A percentile compares a stretch with the other conserved stretches of the same genome.
These are phyloP conservation scores for Aspergillus arachidicola DNA, from an alignment of 2,329 filamentous ascomycete genomes.

Conservation along the genomic window DNA sequence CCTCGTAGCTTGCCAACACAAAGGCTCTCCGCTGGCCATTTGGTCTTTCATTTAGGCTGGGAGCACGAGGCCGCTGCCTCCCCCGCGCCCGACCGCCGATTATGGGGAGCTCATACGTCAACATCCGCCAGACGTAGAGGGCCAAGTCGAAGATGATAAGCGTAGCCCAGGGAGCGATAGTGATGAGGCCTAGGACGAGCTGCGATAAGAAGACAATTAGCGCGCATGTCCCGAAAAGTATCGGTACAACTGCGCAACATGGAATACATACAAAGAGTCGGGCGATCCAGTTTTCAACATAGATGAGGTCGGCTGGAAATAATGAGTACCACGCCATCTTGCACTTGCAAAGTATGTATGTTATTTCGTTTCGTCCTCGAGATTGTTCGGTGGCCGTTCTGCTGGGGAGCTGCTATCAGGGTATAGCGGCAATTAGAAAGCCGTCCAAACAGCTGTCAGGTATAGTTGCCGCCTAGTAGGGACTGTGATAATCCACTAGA, in stretches of 20 bases:
- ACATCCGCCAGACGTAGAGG: conserved; percentile 62
- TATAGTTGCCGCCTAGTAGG: not conserved
- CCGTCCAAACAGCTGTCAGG: not conserved
- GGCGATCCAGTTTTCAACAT: conserved; percentile 64
- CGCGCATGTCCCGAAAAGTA: not conserved
- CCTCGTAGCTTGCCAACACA: conserved; percentile 29
- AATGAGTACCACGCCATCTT: conserved; percentile 68
- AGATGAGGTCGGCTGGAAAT: conserved; percentile 59
- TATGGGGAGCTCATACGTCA: conserved; percentile 61
- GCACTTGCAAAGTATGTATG: not conserved
- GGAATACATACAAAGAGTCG: conserved; percentile 60
- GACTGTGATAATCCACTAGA: not conserved
- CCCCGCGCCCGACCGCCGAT: conserved; percentile 64
- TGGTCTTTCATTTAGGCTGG: conserved; percentile 61
- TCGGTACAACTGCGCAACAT: not conserved
- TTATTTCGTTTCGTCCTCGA: not conserved
- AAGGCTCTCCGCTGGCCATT: conserved; percentile 46
- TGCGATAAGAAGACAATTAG: conserved; percentile 30
- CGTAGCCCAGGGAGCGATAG: conserved; percentile 64
- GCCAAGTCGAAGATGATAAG: conserved; percentile 66
- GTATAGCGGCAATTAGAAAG: not conserved
- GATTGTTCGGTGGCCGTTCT: not conserved
- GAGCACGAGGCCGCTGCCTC: conserved; percentile 61
- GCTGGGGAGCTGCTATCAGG: not conserved
- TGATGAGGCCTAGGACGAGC: conserved; percentile 63